Percentiles rank a stretch among this genome's conserved stretches.
These are phyloP conservation scores for Scedosporium minutisporum DNA, from an alignment of 2,329 filamentous ascomycete genomes.

Conservation along the genomic window DNA sequence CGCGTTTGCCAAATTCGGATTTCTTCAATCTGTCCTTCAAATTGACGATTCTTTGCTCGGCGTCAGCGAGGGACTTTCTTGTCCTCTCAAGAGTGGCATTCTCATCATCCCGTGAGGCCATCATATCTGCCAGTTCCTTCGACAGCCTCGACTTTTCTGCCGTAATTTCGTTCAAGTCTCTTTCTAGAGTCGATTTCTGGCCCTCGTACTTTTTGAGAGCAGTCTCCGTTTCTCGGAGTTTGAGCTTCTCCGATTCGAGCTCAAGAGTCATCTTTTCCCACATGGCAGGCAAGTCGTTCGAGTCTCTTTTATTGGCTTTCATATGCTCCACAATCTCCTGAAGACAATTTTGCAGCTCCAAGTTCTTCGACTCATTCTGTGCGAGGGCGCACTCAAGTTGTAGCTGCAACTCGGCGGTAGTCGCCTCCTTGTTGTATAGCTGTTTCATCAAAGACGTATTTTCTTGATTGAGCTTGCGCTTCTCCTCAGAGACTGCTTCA, in stretches of 20 bases:
- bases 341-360: constrained; percentile 11
- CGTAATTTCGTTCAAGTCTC: background rate
- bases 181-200: background rate
- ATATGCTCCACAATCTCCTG: constrained; percentile 14
- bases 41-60: constrained; percentile 11
- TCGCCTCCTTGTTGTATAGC: constrained; percentile 8
- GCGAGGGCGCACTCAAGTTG: background rate
- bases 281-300: background rate
- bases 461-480: constrained; percentile 12
- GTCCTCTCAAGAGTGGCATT: constrained; percentile 2
- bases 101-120: background rate
- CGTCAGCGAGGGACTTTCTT: constrained; percentile 3
- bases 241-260: background rate
- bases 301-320: constrained; percentile 5
- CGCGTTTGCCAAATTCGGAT: constrained; percentile 6
- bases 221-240: background rate
- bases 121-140: constrained; percentile 1
- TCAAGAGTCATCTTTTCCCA: background rate
- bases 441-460: constrained; percentile 13
- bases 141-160: background rate
- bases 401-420: constrained; percentile 6
- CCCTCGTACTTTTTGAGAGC: background rate
- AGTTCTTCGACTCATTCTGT: constrained; percentile 8
- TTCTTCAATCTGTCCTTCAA: constrained; percentile 9
- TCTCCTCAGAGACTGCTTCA: constrained; percentile 4